Conservation (phyloP, 306 rosid species). For the Malus asiatica region DNA sequence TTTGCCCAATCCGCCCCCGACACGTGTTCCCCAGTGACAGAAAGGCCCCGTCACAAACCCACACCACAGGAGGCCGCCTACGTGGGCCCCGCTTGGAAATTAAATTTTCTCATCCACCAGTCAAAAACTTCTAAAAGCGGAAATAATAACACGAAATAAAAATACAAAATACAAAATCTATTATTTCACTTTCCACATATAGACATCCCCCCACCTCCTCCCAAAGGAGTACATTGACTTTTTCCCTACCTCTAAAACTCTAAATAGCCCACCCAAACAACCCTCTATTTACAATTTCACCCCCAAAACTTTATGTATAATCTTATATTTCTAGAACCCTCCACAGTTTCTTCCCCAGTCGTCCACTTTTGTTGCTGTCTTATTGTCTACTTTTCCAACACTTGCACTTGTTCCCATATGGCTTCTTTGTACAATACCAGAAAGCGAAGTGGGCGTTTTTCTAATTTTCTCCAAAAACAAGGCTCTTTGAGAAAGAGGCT, state of each 20-base stretch:
- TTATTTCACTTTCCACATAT: constrained; percentile 42
- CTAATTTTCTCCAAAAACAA: constrained; percentile 23
- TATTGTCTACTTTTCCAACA: constrained; percentile 29
- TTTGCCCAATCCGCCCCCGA: not conserved
- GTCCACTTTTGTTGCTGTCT: constrained; percentile 25
- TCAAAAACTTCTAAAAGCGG: not conserved
- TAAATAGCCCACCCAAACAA: not conserved
- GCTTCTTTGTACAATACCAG: constrained; percentile 51
- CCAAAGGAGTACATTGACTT: constrained; percentile 36
- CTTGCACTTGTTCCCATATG: constrained; percentile 26
- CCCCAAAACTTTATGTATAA: constrained; percentile 69
- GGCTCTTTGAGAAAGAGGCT: constrained; percentile 45
- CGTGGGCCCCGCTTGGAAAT: constrained; percentile 22
- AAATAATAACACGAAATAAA: not conserved
- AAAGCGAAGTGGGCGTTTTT: constrained; percentile 7
- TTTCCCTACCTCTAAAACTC: constrained; percentile 14
- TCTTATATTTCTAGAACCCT: constrained; percentile 17
- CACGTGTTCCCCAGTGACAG: constrained; percentile 34
- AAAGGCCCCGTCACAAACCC: not conserved
- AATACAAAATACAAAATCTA: constrained; percentile 15
- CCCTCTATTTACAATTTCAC: constrained; percentile 48
- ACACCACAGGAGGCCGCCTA: constrained; percentile 32
- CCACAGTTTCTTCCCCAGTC: constrained; percentile 11
- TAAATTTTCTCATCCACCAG: not conserved
- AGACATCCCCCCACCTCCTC: constrained; percentile 27